Conservation (phyloP, 2,329 filamentous ascomycete species). For the Albifimbria verrucaria region DNA sequence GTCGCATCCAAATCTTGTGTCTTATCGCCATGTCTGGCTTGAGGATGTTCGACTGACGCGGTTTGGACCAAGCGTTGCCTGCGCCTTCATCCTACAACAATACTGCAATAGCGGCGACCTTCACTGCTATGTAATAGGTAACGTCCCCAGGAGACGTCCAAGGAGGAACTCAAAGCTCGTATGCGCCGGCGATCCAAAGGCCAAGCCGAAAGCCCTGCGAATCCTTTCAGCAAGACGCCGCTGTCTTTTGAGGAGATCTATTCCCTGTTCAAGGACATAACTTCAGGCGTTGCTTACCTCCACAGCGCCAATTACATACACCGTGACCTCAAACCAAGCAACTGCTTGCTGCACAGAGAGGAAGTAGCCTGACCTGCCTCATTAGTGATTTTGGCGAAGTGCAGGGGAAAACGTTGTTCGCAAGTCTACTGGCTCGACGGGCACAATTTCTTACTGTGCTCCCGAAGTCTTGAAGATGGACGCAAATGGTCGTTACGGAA, state of each 20-base stretch:
- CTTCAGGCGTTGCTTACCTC: constrained; percentile 84
- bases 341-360: constrained; percentile 82
- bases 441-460: constrained; percentile 96
- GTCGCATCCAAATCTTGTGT: constrained; percentile 91
- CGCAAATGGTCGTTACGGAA: constrained; percentile 70
- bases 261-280: constrained; percentile 93
- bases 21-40: constrained; percentile 95
- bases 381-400: constrained; percentile 99
- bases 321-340: constrained; percentile 91
- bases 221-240: constrained; percentile 40
- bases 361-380: constrained; percentile 69
- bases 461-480: constrained; percentile 82
- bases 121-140: constrained; percentile 78
- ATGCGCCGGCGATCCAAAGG: constrained; percentile 80
- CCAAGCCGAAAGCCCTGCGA: constrained; percentile 59
- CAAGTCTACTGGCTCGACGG: constrained; percentile 89
- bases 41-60: constrained; percentile 81
- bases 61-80: constrained; percentile 89
- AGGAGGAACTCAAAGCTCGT: constrained; percentile 84
- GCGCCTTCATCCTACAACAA: constrained; percentile 94
- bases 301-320: constrained; percentile 93
- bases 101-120: constrained; percentile 95
- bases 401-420: constrained; percentile 75
- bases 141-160: constrained; percentile 62
- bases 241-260: constrained; percentile 87